Evolutionary conservation across 1,139 yeast genomes (phyloP).

Genomic region (Zygosaccharomyces pseudobailii): DNA sequence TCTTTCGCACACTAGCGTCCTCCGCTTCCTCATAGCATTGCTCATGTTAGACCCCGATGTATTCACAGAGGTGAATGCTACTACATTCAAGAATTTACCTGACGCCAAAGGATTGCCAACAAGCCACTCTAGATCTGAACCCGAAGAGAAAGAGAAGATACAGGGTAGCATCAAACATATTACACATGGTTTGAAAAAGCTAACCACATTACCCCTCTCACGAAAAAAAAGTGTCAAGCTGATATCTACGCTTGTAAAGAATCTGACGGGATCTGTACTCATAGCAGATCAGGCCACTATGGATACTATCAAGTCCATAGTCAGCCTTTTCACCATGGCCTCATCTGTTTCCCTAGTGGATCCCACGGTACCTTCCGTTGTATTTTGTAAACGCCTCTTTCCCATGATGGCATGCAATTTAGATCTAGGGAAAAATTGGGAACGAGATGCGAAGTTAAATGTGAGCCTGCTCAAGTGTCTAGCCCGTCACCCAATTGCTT

Average conservation of each 20-base stretch:
- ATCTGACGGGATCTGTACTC: conserved; percentile 23
- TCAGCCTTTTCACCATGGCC: conserved; percentile 24
- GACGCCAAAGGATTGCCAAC: conserved; percentile 10
- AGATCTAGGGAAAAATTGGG: conserved; percentile 18
- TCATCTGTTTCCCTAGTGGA: conserved; percentile 26
- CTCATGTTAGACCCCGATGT: conserved; percentile 26
- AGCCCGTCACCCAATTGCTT: conserved; percentile 20
- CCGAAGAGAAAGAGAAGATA: conserved; percentile 11
- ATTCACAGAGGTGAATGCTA: conserved; percentile 24
- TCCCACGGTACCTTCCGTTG: conserved; percentile 18
- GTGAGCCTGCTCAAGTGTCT: conserved; percentile 22
- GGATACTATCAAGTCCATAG: conserved; percentile 25
- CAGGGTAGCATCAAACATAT: conserved; percentile 22
- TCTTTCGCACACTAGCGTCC: conserved; percentile 24
- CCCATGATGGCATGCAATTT: conserved; percentile 19
- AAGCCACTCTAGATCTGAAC: background rate
- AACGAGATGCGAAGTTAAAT: conserved; percentile 17
- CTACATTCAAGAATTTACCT: conserved; percentile 24
- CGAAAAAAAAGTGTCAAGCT: conserved; percentile 23
- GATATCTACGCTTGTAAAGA: conserved; percentile 25
- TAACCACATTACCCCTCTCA: conserved; percentile 19
- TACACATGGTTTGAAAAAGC: conserved; percentile 23
- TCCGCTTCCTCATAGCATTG: conserved; percentile 25
- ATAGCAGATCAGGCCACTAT: conserved; percentile 28
- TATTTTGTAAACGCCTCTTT: conserved; percentile 28